phyloP scores from a whole-genome alignment of 371 early-diverging fungal species.

The Mucor piriformis region DNA sequence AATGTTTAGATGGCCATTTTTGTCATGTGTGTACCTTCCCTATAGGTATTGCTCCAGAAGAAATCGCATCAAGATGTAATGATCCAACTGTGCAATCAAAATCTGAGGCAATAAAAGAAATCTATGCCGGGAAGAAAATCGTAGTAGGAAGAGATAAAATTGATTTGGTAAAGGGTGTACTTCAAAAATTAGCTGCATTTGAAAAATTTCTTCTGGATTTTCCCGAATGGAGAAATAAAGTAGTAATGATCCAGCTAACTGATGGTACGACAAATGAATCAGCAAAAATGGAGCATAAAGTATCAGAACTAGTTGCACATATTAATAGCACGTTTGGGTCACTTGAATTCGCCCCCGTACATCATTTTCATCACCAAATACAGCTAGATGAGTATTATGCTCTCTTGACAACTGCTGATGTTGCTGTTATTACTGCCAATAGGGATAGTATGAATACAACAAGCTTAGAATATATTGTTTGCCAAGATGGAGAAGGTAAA shows the following conservation, averaged over 20 bases:
- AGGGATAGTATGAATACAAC: constrained; percentile 99
- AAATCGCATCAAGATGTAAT: constrained; percentile 44
- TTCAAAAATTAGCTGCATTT: constrained; percentile 95
- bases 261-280: constrained; percentile 50
- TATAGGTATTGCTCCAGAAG: constrained; percentile 92
- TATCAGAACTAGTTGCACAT: constrained; percentile 91
- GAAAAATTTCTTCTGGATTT: constrained; percentile 88
- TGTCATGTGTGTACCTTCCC: constrained; percentile 92
- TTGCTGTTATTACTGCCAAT: constrained; percentile 93
- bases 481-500: constrained; percentile 82
- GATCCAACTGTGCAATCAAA: constrained; percentile 61
- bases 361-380: constrained; percentile 95
- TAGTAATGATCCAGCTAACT: constrained; percentile 88
- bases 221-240: constrained; percentile 87
- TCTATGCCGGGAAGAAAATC: constrained; percentile 92
- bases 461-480: constrained; percentile 96
- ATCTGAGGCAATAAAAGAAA: constrained; percentile 76
- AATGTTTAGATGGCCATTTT: constrained; percentile 65
- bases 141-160: constrained; percentile 98
- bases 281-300: constrained; percentile 75
- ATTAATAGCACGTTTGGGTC: constrained; percentile 96
- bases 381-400: constrained; percentile 95
- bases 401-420: constrained; percentile 92
- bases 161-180: constrained; percentile 98
- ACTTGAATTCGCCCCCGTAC: constrained; percentile 92